Conservation (phyloP, 306 rosid species). For the Lagenaria siceraria region DNA sequence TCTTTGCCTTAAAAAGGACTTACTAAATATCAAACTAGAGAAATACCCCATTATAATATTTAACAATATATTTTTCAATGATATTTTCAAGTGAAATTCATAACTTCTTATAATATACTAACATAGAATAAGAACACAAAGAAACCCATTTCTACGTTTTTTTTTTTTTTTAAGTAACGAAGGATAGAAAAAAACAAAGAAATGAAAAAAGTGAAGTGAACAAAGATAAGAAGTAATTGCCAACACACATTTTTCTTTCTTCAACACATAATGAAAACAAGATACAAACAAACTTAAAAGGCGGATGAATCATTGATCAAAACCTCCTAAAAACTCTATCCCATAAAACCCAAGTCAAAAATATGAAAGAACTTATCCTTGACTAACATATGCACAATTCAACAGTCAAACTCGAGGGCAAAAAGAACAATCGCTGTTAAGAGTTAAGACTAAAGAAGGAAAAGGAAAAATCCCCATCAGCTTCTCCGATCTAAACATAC, state of each 20-base stretch:
- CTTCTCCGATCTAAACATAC: conserved; percentile 1
- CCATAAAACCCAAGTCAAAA: neutral
- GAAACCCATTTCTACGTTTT: neutral
- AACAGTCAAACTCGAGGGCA: neutral
- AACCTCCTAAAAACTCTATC: neutral
- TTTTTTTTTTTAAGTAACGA: neutral
- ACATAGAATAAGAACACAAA: neutral
- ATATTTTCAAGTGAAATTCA: neutral
- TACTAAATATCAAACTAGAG: neutral
- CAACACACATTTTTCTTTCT: neutral
- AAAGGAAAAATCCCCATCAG: neutral
- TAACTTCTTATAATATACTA: neutral
- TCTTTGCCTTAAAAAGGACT: neutral
- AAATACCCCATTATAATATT: neutral
- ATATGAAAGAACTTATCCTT: neutral
- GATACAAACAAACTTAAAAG: neutral
- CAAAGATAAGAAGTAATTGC: neutral
- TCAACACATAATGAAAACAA: neutral
- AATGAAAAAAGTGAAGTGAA: neutral
- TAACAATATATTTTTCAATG: neutral
- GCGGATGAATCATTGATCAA: neutral
- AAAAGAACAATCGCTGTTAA: neutral
- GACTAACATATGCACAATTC: conserved; percentile 3
- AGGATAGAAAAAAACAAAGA: neutral
- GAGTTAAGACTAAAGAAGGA: neutral